These are phyloP conservation scores for Calonectria ilicicola DNA, from an alignment of 2,329 filamentous ascomycete genomes.

Conservation along the genomic window DNA sequence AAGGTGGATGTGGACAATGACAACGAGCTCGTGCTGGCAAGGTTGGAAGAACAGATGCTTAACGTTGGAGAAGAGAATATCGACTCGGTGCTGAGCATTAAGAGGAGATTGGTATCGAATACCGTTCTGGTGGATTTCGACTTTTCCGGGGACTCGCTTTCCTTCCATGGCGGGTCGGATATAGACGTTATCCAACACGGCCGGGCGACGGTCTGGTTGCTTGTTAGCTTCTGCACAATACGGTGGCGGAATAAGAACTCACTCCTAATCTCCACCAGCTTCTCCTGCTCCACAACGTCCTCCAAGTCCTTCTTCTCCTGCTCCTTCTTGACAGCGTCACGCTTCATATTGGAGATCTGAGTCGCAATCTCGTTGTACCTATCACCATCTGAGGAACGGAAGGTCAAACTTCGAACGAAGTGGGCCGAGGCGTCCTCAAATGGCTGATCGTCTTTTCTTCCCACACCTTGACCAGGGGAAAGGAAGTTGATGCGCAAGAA, in stretches of 20 bases:
- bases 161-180: conserved; percentile 95
- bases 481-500: conserved; percentile 98
- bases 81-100: conserved; percentile 84
- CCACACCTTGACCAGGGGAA: conserved; percentile 96
- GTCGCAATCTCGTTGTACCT: conserved; percentile 91
- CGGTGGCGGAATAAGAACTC: conserved; percentile 50
- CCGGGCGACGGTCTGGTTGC: conserved; percentile 84
- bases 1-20: conserved; percentile 97
- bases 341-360: conserved; percentile 96
- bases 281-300: conserved; percentile 98
- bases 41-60: conserved; percentile 99
- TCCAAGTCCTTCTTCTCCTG: conserved; percentile 99
- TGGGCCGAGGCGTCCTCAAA: conserved; percentile 97
- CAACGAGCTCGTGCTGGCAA: conserved; percentile 94
- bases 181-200: conserved; percentile 93
- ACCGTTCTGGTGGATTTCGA: conserved; percentile 99
- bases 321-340: conserved; percentile 89
- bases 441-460: conserved; percentile 95
- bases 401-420: conserved; percentile 94
- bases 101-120: conserved; percentile 90
- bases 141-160: conserved; percentile 94
- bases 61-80: conserved; percentile 97
- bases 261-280: conserved; percentile 94
- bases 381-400: conserved; percentile 89
- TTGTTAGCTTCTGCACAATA: conserved; percentile 51